phyloP scores from a whole-genome alignment of 306 rosid genomes.

The Arachis stenosperma region DNA sequence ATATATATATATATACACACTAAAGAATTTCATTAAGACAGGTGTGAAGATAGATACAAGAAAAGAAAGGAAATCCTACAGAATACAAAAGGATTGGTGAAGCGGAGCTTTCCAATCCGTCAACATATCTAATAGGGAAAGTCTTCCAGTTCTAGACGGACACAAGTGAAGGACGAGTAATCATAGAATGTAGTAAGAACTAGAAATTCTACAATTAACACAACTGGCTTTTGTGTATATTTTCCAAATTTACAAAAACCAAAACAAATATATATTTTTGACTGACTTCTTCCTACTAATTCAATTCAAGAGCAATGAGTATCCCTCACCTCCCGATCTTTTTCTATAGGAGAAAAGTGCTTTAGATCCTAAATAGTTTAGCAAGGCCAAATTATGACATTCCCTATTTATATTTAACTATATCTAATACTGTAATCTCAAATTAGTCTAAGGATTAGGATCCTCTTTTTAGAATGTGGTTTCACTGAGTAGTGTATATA shows the following conservation, averaged over 20 bases:
- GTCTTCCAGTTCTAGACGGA: neutral
- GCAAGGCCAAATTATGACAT: neutral
- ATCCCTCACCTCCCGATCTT: neutral
- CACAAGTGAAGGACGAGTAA: conserved; percentile 11
- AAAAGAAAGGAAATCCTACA: too few species aligned
- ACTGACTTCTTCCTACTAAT: neutral
- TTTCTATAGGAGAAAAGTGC: neutral
- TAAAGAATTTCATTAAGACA: too few species aligned
- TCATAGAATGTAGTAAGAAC: neutral
- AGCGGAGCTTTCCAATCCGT: too few species aligned
- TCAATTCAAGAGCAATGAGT: neutral
- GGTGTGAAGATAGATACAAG: too few species aligned
- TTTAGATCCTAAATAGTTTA: neutral
- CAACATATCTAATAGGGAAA: neutral
- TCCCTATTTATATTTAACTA: too few species aligned
- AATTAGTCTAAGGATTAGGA: too few species aligned
- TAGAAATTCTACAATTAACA: neutral
- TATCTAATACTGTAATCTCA: too few species aligned
- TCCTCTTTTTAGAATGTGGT: too few species aligned
- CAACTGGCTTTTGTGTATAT: neutral
- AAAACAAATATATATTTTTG: too few species aligned
- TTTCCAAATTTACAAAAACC: neutral
- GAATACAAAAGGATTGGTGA: too few species aligned
- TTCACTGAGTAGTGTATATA: too few species aligned
- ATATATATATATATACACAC: too few species aligned